phyloP scores from a whole-genome alignment of 1,139 yeast species.

The Kodamaea sp. region DNA sequence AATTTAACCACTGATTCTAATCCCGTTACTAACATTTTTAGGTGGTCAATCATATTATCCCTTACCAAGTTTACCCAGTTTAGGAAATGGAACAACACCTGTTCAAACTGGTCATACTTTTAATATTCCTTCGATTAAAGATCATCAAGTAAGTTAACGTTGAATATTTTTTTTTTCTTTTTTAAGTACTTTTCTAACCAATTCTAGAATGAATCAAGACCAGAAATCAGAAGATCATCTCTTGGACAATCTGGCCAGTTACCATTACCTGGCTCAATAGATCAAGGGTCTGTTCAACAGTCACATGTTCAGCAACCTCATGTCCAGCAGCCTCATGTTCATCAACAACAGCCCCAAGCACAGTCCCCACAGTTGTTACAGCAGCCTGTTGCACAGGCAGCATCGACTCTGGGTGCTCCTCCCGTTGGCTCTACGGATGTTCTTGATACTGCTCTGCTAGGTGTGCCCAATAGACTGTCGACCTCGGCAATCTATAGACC shows the following conservation, averaged over 20 bases:
- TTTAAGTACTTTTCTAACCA: constrained; percentile 12
- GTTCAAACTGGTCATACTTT: constrained; percentile 39
- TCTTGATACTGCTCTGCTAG: constrained; percentile 21
- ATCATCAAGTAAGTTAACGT: too few species aligned
- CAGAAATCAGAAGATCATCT: constrained; percentile 27
- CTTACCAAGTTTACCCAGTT: constrained; percentile 49
- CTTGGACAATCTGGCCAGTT: constrained; percentile 20
- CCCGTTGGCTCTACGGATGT: constrained; percentile 4
- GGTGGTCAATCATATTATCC: constrained; percentile 51
- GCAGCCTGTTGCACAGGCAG: constrained; percentile 7
- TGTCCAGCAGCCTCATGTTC: constrained; percentile 11
- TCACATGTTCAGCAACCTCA: constrained; percentile 18
- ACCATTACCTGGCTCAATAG: constrained; percentile 23
- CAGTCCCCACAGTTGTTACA: constrained; percentile 9
- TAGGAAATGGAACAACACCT: constrained; percentile 42
- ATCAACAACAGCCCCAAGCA: constrained; percentile 16
- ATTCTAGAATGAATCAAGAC: constrained; percentile 20
- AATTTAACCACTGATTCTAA: neutral
- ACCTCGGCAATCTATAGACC: constrained; percentile 68
- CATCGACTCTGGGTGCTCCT: constrained; percentile 7
- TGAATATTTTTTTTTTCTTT: too few species aligned
- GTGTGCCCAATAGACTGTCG: constrained; percentile 44
- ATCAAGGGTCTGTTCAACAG: constrained; percentile 14
- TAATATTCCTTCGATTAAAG: constrained; percentile 44
- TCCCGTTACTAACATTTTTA: constrained; percentile 16